A percentile compares a stretch with the other conserved stretches of the same genome.
phyloP scores from a whole-genome alignment of 2,329 filamentous ascomycete genomes.

The Epichloe sibirici region DNA sequence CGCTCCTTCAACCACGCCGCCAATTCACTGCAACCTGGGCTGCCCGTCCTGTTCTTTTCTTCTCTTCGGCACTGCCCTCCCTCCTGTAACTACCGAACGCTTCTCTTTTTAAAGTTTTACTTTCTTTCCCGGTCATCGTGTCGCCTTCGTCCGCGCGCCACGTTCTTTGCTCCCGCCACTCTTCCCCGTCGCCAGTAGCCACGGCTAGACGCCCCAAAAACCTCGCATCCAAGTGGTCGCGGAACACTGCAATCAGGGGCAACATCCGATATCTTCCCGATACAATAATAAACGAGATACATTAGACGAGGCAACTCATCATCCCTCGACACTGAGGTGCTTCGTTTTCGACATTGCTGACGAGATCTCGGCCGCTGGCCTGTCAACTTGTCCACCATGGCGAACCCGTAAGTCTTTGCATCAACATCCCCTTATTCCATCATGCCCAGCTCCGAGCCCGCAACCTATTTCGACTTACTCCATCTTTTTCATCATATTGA shows the following conservation, averaged over 20 bases:
- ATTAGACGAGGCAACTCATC: neutral
- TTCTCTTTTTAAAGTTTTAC: neutral
- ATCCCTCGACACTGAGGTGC: neutral
- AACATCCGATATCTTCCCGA: neutral
- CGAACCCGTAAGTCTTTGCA: constrained; percentile 10
- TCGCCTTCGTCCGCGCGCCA: neutral
- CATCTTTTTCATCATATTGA: neutral
- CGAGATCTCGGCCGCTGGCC: neutral
- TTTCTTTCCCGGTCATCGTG: neutral
- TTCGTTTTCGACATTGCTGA: neutral
- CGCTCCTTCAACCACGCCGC: neutral
- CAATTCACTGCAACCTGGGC: neutral
- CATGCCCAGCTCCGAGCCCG: neutral
- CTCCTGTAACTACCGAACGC: neutral
- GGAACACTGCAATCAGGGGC: neutral
- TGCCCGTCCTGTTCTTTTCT: neutral
- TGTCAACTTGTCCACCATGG: constrained; percentile 8
- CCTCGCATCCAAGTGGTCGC: neutral
- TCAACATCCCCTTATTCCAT: neutral
- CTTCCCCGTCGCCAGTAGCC: neutral
- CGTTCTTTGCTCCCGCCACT: neutral
- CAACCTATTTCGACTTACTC: neutral
- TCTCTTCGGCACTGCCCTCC: neutral
- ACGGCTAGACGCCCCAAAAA: neutral
- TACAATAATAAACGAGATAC: neutral